Evolutionary conservation across 257 asterid species (phyloP), one percentile per base, ranked within the genome.

Genomic region (Cinchona pubescens): DNA sequence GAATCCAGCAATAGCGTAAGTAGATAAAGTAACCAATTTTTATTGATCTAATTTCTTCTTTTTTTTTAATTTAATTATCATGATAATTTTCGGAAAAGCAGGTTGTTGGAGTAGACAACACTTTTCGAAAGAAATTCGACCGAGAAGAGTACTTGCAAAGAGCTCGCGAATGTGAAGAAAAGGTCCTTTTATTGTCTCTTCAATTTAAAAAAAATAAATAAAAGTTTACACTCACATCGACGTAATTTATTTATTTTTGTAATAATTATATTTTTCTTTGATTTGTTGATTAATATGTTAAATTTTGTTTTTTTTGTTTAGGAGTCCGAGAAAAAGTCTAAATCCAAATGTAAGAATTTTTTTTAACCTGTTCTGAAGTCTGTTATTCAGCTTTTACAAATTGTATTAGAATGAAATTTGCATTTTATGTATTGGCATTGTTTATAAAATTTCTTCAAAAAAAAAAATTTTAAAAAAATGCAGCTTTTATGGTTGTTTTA

Each of bases 111-210:
- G 89, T 95, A 60, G 99, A 95, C 81, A 95, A 95, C 85, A 95
- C 98, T 75, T 95, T 91, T 46, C 85, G 98, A 6, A 92, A 66
- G 83, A 94, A 95, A 79, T 92, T 95, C 81, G 99, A 92, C 58
- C 83, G 93, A 27, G 99, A 95, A 83, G 99, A 89, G 85, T 91
- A 89, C 83, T 85, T 89, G 80, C 87, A 95, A 64, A 98, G 99
- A 29, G 99, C 99, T 71, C 97, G 98, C 61, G 91, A 86, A 53
- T 97, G 99, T 25, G 97, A 95, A 86, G 97, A 91, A 62, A 88
- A 86, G 93, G 99, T 87, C 5, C 69, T 32, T 70, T 37, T 46
- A 1, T 18, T 27, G 46, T 21, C 30, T 40, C 21, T 51, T 27
- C 62, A 19, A 8, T 27, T 37, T 58, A 15, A 34, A n/a, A n/a